These are phyloP conservation scores for Petasospora rhodanensis DNA, from an alignment of 1,139 yeast genomes.

Conservation along the genomic window DNA sequence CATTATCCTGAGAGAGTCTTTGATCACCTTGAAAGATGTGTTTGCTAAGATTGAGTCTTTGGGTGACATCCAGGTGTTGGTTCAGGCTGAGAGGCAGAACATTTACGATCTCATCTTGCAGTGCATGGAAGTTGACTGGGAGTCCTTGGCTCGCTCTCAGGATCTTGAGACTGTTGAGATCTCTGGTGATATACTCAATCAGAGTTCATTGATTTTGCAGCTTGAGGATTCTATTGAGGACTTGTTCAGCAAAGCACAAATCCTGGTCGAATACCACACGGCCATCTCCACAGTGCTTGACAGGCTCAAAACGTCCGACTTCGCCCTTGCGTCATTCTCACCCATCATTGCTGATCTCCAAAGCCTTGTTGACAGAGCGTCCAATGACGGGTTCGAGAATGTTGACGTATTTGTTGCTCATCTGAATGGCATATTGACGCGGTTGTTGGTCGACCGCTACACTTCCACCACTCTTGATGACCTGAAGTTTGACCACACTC, in stretches of 20 bases:
- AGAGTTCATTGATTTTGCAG: conserved; percentile 35
- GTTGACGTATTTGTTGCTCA: conserved; percentile 34
- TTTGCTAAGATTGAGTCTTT: conserved; percentile 28
- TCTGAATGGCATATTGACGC: conserved; percentile 38
- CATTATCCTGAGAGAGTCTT: conserved; percentile 46
- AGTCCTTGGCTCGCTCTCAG: conserved; percentile 44
- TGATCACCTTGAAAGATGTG: conserved; percentile 32
- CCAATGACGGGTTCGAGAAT: conserved; percentile 39
- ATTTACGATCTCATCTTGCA: conserved; percentile 31
- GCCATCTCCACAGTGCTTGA: conserved; percentile 25
- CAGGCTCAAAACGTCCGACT: conserved; percentile 32
- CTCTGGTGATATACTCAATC: conserved; percentile 36
- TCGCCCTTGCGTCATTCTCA: conserved; percentile 21
- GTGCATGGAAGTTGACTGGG: conserved; percentile 49
- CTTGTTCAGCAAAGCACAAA: conserved; percentile 34
- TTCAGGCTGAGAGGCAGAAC: conserved; percentile 35
- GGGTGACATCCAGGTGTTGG: conserved; percentile 38
- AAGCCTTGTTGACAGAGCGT: conserved; percentile 36
- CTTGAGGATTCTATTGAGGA: conserved; percentile 38
- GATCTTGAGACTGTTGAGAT: conserved; percentile 33
- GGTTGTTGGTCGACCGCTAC: conserved; percentile 36
- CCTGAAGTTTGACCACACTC: conserved; percentile 29
- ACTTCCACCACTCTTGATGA: conserved; percentile 1
- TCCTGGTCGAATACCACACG: conserved; percentile 22
- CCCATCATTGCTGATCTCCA: conserved; percentile 35